These are phyloP conservation scores for Crucihimalaya himalaica DNA, from an alignment of 345 rosid species.

Conservation along the genomic window DNA sequence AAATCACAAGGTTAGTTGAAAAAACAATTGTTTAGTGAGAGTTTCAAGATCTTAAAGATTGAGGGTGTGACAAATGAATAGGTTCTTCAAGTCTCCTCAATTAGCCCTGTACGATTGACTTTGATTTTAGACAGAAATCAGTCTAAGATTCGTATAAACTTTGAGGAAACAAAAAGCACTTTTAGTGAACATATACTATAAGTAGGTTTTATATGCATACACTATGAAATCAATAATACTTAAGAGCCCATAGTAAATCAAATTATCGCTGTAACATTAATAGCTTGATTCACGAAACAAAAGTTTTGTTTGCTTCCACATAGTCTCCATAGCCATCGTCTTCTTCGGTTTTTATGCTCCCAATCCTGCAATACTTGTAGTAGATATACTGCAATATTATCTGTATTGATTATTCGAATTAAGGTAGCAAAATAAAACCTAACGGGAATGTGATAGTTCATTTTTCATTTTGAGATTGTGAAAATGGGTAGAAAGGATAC, in stretches of 20 bases:
- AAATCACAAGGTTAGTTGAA: no score
- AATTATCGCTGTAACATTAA: neutral
- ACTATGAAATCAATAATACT: slow-evolving; percentile 14
- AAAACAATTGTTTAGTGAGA: no score
- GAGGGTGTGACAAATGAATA: no score
- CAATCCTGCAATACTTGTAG: slow-evolving; percentile 53
- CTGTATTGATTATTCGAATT: slow-evolving; percentile 38
- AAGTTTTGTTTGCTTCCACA: slow-evolving; percentile 47
- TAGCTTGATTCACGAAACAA: slow-evolving; percentile 32
- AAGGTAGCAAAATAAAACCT: slow-evolving; percentile 17
- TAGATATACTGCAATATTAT: slow-evolving; percentile 88
- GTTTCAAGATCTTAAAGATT: no score
- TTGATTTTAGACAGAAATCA: no score
- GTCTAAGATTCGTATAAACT: no score
- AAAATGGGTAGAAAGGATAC: slow-evolving; percentile 67
- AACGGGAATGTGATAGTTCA: neutral
- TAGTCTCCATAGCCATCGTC: slow-evolving; percentile 43
- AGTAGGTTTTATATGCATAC: no score
- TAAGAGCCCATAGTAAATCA: neutral
- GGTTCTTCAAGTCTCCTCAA: no score
- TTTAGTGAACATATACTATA: neutral
- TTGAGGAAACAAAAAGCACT: no score
- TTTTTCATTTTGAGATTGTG: neutral
- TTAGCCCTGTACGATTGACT: no score
- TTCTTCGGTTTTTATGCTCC: slow-evolving; percentile 24